Evolutionary conservation across 305 asterid species (phyloP).

Genomic region (Coffea humblotiana): DNA sequence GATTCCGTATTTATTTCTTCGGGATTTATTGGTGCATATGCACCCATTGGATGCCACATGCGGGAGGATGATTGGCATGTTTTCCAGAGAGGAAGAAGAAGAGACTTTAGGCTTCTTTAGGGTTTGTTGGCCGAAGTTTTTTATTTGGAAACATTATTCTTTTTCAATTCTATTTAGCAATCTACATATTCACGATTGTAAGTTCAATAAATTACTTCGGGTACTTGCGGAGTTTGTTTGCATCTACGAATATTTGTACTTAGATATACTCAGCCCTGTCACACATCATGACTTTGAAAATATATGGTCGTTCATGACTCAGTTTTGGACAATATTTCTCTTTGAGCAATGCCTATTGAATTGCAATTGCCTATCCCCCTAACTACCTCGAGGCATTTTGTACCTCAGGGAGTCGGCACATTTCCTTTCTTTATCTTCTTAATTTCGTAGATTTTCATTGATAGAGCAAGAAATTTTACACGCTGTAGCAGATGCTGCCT

Average conservation of each 20-base stretch:
- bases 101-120: background rate
- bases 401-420: background rate
- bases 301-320: background rate
- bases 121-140: background rate
- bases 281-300: background rate
- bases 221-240: background rate
- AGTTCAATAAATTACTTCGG: background rate
- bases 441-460: too few relatives aligned
- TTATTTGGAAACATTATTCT: background rate
- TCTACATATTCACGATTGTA: background rate
- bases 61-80: background rate
- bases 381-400: background rate
- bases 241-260: background rate
- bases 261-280: background rate
- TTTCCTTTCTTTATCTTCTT: too few relatives aligned
- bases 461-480: too few relatives aligned
- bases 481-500: too few relatives aligned
- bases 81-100: background rate
- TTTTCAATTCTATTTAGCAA: background rate
- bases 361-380: background rate
- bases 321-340: background rate
- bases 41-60: slow-evolving; percentile 6
- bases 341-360: background rate
- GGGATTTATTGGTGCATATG: background rate
- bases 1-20: background rate